A percentile compares a stretch with the other conserved stretches of the same genome.
These are phyloP conservation scores for Neurospora sp. DNA, from an alignment of 495 filamentous ascomycete genomes.

Conservation along the genomic window DNA sequence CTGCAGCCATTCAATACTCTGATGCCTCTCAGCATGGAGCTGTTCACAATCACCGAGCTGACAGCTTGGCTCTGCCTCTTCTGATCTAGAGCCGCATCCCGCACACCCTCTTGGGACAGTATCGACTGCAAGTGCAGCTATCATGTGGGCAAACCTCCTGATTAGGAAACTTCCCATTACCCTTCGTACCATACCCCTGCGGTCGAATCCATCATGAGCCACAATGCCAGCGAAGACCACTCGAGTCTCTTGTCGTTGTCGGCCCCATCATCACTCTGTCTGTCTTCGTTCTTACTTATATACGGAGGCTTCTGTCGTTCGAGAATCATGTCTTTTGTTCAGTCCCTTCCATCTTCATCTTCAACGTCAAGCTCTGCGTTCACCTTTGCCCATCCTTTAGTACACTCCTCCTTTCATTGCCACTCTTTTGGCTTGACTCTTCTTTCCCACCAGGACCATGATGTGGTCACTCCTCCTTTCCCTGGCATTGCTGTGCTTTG, in stretches of 20 bases:
- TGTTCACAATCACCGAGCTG: conserved; percentile 3
- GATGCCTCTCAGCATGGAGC: not conserved
- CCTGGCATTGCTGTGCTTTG: conserved; percentile 13
- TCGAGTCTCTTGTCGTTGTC: not conserved
- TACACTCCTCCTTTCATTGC: not conserved
- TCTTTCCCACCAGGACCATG: conserved; percentile 5
- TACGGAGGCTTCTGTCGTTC: not conserved
- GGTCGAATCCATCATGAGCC: not conserved
- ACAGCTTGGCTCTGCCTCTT: not conserved
- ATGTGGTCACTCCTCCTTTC: conserved; percentile 6
- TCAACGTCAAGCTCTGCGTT: not conserved
- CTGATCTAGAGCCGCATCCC: not conserved
- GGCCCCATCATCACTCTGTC: not conserved
- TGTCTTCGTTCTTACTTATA: not conserved
- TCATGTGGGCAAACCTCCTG: not conserved
- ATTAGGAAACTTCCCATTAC: not conserved
- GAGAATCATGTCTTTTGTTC: not conserved
- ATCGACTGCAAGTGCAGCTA: not conserved
- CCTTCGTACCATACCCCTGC: conserved; percentile 2
- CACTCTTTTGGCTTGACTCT: not conserved
- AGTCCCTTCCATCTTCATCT: not conserved
- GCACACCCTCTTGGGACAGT: not conserved
- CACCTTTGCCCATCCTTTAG: not conserved
- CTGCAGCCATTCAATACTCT: conserved; percentile 6
- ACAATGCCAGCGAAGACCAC: not conserved